Evolutionary conservation across 805 yeast genomes (phyloP).

Genomic region (Kluyveromyces aestuarii): DNA sequence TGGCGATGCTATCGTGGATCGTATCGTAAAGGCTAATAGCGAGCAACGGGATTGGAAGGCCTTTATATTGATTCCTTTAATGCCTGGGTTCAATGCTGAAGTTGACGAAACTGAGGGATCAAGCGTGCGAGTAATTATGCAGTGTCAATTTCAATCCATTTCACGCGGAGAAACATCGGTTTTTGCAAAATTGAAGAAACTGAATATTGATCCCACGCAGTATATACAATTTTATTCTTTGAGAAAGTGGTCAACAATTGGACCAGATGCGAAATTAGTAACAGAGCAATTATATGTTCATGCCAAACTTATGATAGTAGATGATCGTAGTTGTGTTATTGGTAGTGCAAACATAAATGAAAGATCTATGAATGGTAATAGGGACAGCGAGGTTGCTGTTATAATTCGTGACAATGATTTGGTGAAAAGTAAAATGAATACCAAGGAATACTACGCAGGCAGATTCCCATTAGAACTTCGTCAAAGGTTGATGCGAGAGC

Average conservation of each 20-base stretch:
- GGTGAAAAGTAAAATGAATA: conserved; percentile 64
- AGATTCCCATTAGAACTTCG: conserved; percentile 84
- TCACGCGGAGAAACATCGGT: conserved; percentile 85
- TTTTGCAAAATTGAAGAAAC: conserved; percentile 66
- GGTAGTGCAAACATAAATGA: conserved; percentile 98
- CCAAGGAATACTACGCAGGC: conserved; percentile 70
- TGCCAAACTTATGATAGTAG: conserved; percentile 85
- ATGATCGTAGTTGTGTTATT: conserved; percentile 86
- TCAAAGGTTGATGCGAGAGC: conserved; percentile 92
- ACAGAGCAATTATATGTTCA: conserved; percentile 93
- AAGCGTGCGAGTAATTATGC: conserved; percentile 91
- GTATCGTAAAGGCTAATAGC: conserved; percentile 81
- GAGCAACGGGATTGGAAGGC: conserved; percentile 82
- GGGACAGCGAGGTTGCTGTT: conserved; percentile 94
- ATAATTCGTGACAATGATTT: conserved; percentile 76
- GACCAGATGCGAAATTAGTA: conserved; percentile 59
- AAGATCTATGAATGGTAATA: conserved; percentile 85
- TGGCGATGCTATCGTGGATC: conserved; percentile 92
- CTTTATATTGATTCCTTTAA: conserved; percentile 80
- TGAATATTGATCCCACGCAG: conserved; percentile 82
- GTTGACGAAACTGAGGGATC: conserved; percentile 93
- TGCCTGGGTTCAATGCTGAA: conserved; percentile 95
- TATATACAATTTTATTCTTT: conserved; percentile 87
- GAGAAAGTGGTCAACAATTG: conserved; percentile 93
- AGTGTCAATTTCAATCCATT: conserved; percentile 89